phyloP scores from a whole-genome alignment of 495 filamentous ascomycete genomes.

The Penicillium parvum region DNA sequence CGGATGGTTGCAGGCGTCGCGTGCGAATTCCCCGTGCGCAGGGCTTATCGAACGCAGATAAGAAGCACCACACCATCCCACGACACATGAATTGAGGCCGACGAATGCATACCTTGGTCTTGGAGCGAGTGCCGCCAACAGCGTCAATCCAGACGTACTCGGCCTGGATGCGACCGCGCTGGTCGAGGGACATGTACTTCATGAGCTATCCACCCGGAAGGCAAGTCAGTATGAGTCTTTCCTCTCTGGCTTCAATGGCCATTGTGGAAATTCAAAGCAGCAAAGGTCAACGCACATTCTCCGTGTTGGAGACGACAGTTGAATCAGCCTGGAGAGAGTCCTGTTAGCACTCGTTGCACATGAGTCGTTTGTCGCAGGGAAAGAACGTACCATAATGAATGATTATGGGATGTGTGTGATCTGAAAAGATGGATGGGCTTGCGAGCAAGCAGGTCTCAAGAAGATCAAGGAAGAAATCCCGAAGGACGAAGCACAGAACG shows the following conservation, averaged over 20 bases:
- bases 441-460: constrained; percentile 16
- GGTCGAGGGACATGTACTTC: constrained; percentile 88
- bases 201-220: constrained; percentile 58
- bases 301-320: constrained; percentile 63
- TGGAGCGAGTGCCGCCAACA: constrained; percentile 72
- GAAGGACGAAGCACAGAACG: constrained; percentile 17
- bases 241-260: constrained; percentile 29
- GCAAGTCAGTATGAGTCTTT: constrained; percentile 40
- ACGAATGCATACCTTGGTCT: constrained; percentile 73
- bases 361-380: constrained; percentile 8
- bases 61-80: constrained; percentile 15
- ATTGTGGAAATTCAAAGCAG: constrained; percentile 34
- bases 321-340: constrained; percentile 42
- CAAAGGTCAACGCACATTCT: constrained; percentile 55
- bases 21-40: constrained; percentile 23
- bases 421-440: constrained; percentile 25
- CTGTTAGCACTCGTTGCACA: constrained; percentile 6
- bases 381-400: constrained; percentile 41
- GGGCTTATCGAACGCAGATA: constrained; percentile 26
- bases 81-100: background rate
- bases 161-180: constrained; percentile 78
- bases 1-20: constrained; percentile 29
- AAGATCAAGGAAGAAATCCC: constrained; percentile 11
- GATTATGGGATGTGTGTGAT: constrained; percentile 38
- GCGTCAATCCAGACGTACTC: constrained; percentile 99